Evolutionary conservation across 2,329 filamentous ascomycete species (phyloP), one percentile per base, ranked within the genome.

Genomic region (Thelonectria olida): DNA sequence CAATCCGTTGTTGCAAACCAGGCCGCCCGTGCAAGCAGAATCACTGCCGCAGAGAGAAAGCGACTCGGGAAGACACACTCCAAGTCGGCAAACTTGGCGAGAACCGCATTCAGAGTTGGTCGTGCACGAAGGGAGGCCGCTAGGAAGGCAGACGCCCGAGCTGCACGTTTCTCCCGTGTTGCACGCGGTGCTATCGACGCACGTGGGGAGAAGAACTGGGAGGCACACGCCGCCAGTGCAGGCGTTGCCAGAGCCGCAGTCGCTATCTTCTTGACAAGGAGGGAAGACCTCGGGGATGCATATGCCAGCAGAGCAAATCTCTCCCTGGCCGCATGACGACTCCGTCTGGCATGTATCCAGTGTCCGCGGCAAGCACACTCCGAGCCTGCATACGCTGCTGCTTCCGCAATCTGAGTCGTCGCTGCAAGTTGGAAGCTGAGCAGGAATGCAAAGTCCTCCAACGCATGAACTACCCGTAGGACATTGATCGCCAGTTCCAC

Each of bases 231-330:
- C 59, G 2, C 48, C 59, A n/a, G 54, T 45, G 8, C 59, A 62
- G 10, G 27, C 38, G 2, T 50, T 41, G 12, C 59, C 54, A 4
- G 54, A 34, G 7, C 39, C 23, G 20, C 59, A 62, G 12, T 62
- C 59, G 1, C 10, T 25, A 20, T 50, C 34, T 12, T 23, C 7
- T n/a, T 34, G 25, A 36, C 59, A 62, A 22, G 42, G 20, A 2
- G 59, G 54, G 36, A 58, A 62, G 12, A 50, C 31, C 34, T 58
- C 47, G 1, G 59, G 58, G 20, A 62, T 48, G 23, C 59, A 62
- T 7, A 61, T 42, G 7, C 61, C 56, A 12, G 44, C 48, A 4
- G 41, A 41, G 13, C 61, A 63, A 3, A 34, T 48, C 23, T 63
- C 51, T 2, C 50, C 52, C 12, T 12, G 22, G 27, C 20, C 27